Conservation (phyloP, 257 asterid species). For the Solanum verrucosum region DNA sequence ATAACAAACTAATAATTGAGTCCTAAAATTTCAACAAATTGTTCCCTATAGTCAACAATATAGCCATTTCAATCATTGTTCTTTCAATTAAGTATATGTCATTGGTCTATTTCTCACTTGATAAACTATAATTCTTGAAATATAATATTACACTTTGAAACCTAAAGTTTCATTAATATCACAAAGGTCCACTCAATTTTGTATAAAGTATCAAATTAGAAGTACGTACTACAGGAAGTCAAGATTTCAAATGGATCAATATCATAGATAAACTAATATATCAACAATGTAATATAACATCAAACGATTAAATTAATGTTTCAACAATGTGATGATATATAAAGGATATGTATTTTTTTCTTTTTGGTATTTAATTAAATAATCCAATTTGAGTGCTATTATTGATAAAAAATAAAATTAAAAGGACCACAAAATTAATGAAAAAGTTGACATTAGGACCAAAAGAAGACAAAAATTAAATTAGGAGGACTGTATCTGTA, state of each 20-base stretch:
- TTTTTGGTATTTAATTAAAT: background rate
- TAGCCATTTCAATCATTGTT: background rate
- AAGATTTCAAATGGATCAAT: background rate
- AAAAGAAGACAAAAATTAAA: background rate
- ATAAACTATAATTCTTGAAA: background rate
- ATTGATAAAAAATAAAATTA: background rate
- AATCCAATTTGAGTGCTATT: background rate
- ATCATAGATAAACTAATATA: background rate
- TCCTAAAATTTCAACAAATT: background rate
- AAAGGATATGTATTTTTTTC: background rate
- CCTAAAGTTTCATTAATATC: background rate
- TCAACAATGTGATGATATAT: background rate
- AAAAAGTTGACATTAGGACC: background rate
- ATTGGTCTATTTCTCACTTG: background rate
- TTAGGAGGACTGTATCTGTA: background rate
- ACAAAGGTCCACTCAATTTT: background rate
- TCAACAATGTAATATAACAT: background rate
- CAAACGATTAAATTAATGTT: background rate
- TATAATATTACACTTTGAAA: background rate
- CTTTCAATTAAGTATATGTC: background rate
- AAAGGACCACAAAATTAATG: background rate
- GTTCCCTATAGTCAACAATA: background rate
- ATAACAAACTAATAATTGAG: background rate
- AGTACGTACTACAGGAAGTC: background rate
- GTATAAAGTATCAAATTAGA: too few relatives aligned